Evolutionary conservation across 129 eudicot genomes (phyloP), one percentile per base, ranked within the genome.

Genomic region (Lonicera japonica): DNA sequence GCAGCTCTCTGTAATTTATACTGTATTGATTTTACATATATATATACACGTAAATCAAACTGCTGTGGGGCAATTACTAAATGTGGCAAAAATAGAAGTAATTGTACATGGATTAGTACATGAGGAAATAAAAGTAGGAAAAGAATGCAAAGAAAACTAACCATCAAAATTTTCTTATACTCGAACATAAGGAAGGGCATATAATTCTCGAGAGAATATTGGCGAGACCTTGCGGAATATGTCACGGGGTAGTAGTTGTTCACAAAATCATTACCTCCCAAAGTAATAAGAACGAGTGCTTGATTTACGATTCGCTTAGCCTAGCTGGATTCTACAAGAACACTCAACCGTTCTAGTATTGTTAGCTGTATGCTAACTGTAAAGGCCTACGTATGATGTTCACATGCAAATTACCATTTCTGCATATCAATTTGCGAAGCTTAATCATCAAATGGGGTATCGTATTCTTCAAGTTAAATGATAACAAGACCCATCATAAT

Each of bases 201-300:
- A 66, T 75, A 88, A 65, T 79, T 71, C 5, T 79, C 88, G 5
- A 88, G 81, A 60, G 77, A 0, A 62, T 36, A 84, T 18, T 88
- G 86, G 36, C 80, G 73, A 25, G 81, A 68, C 54, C 96, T 81
- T 8, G 72, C 76, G 24, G 96, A 72, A 54, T 61, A 48, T 14
- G 96, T 92, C 29, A 74, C 66, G 50, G 82, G 72, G 51, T 54
- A 88, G 61, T 88, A 88, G 64, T 88, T 88, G 80, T 84, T 87
- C 17, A 87, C 92, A 60, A 81, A 87, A 63, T 87, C 96, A 70
- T 87, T 87, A 18, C 96, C 96, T 4, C 96, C 96, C 66, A n/a
- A n/a, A n/a, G n/a, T n/a, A n/a, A n/a, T n/a, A n/a, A n/a, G n/a
- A n/a, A n/a, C n/a, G n/a, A n/a, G n/a, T n/a, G n/a, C n/a, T n/a